Evolutionary conservation across 768 basidiomycete species (phyloP).

Genomic region (Pleurotus djamor): DNA sequence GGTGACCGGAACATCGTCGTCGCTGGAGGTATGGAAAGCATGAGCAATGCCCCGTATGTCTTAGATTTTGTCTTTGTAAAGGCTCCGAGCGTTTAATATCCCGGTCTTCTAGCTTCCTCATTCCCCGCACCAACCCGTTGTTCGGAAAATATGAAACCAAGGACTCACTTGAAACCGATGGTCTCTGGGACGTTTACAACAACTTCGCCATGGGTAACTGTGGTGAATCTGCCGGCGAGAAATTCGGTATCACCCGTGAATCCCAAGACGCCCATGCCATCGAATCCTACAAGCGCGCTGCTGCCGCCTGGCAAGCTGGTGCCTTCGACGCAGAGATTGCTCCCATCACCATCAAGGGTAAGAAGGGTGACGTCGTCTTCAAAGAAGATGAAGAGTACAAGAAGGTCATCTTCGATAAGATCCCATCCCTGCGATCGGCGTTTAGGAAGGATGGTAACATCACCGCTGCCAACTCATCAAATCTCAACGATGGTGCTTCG

Average conservation of each 20-base stretch:
- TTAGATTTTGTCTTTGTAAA: conserved; percentile 4
- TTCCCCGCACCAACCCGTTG: conserved; percentile 75
- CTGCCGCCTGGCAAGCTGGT: conserved; percentile 85
- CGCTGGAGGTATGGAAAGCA: conserved; percentile 99
- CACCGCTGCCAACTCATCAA: conserved; percentile 96
- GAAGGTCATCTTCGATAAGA: conserved; percentile 92
- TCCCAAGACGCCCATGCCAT: conserved; percentile 89
- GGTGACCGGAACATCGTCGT: conserved; percentile 87
- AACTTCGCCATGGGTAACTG: conserved; percentile 99
- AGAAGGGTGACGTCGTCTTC: conserved; percentile 89
- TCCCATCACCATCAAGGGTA: conserved; percentile 87
- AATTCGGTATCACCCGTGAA: conserved; percentile 82
- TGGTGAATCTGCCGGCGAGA: conserved; percentile 82
- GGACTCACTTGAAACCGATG: conserved; percentile 90
- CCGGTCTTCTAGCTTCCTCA: conserved; percentile 58
- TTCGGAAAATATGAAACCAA: conserved; percentile 89
- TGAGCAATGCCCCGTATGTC: conserved; percentile 97
- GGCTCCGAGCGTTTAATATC: conserved; percentile 3
- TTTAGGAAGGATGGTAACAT: conserved; percentile 90
- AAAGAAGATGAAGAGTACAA: conserved; percentile 98
- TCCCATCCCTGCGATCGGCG: conserved; percentile 82
- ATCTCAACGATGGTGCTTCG: conserved; percentile 93
- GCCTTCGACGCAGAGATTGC: conserved; percentile 86
- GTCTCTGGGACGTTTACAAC: conserved; percentile 97
- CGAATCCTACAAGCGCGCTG: conserved; percentile 93